Conservation (phyloP, 1,139 yeast species). For the Geotrichum australiense region DNA sequence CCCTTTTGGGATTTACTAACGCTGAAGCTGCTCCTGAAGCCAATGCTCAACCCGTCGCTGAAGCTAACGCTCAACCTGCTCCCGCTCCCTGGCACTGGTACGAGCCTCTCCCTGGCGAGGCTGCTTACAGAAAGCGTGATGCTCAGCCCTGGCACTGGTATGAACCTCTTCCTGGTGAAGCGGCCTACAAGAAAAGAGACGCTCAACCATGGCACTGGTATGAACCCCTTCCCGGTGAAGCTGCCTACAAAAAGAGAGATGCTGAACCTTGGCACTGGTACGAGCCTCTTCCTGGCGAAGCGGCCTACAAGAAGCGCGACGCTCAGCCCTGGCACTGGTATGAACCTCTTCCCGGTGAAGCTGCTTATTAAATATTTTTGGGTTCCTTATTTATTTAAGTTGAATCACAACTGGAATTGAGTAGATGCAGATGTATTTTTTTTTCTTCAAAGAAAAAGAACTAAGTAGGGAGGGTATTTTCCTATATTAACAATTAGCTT, state of each 20-base stretch:
- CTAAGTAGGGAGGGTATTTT: too few species aligned
- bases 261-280: constrained; percentile 12
- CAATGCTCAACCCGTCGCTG: constrained; percentile 4
- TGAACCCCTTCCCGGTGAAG: constrained; percentile 11
- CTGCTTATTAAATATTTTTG: too few species aligned
- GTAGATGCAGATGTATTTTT: too few species aligned
- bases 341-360: too few species aligned
- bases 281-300: constrained; percentile 8
- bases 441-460: too few species aligned
- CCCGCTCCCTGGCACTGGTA: constrained; percentile 11
- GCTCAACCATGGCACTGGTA: constrained; percentile 9
- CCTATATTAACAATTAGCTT: too few species aligned
- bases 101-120: constrained; percentile 11
- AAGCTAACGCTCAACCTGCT: constrained; percentile 22
- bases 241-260: constrained; percentile 13
- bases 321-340: too few species aligned
- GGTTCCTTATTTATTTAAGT: too few species aligned
- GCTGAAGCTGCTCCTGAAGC: constrained; percentile 1
- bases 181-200: constrained; percentile 13
- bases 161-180: constrained; percentile 8
- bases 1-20: neutral
- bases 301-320: constrained; percentile 10
- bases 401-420: too few species aligned
- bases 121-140: constrained; percentile 9
- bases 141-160: constrained; percentile 9